Base-by-base conservation (phyloP, 2,329 filamentous ascomycete species). In the Camillea tinctor region DNA sequence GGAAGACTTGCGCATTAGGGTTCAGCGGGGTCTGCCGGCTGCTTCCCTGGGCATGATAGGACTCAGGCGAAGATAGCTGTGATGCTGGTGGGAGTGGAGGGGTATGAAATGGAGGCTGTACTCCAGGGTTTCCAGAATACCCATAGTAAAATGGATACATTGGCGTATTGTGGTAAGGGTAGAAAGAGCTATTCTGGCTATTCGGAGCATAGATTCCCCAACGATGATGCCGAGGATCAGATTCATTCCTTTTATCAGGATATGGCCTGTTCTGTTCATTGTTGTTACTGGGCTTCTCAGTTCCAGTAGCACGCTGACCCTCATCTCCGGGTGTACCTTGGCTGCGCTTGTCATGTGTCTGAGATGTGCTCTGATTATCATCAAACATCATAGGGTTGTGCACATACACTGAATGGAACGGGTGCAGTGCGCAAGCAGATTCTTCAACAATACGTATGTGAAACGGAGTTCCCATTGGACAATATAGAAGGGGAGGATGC, bases 401-500 rank as follows among this genome's bases (percentile, higher is more conserved):
- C 22, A 44, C 57, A 21, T 23, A n/a, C n/a, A 30, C 54, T 19
- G 49, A 30, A 19, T 66, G 58, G 22, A 57, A 26, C 8, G 62
- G 62, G 49, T 58, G 24, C 15, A 64, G 49, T 19, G 53, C 30
- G n/a, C 62, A 66, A 15, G 58, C 24, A 5, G 20, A n/a, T 17
- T 62, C 59, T 1, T 30, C 50, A 1, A 53, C 58, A 21, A 60
- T 21, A 13, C 9, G 24, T 19, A 66, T 63, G 9, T 57, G 54
- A 49, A 64, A 61, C 7, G 50, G 36, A 1, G 62, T 62, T 15
- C 58, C n/a, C 1, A 1, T 7, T 24, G 62, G 64, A 20, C 62
- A 63, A 22, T 57, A 53, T 21, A 57, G n/a, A 1, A 55, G 54
- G 1, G 62, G 62, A 0, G 64, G 62, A 6, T 60, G 59, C 56